Conservation (phyloP, 345 rosid genomes). For the Orychophragmus violaceus region DNA sequence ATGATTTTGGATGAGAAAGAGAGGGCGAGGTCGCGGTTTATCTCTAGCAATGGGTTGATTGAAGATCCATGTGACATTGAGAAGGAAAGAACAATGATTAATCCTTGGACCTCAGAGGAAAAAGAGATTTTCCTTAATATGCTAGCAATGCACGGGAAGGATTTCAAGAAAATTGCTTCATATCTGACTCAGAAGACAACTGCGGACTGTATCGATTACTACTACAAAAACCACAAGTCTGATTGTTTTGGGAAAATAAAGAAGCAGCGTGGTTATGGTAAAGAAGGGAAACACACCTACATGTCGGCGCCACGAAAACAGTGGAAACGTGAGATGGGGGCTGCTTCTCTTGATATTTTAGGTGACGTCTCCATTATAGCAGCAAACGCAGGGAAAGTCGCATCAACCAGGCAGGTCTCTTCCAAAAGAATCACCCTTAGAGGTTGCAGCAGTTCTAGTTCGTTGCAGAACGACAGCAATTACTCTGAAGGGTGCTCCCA, state of each 20-base stretch:
- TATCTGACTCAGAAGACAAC: constrained; percentile 83
- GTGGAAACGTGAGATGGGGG: constrained; percentile 61
- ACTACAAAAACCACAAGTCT: constrained; percentile 96
- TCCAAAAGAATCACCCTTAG: constrained; percentile 43
- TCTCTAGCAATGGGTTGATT: constrained; percentile 70
- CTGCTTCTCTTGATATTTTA: constrained; percentile 69
- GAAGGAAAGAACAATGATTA: constrained; percentile 80
- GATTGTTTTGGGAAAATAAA: constrained; percentile 78
- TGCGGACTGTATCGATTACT: constrained; percentile 94
- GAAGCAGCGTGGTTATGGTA: constrained; percentile 52
- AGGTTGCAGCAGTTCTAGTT: constrained; percentile 40
- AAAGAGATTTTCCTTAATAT: constrained; percentile 67
- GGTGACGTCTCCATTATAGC: constrained; percentile 77
- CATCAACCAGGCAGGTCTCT: constrained; percentile 31
- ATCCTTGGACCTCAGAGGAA: constrained; percentile 87
- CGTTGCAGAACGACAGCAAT: constrained; percentile 36
- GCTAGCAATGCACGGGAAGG: constrained; percentile 70
- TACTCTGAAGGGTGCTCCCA: constrained; percentile 43
- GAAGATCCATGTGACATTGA: constrained; percentile 90
- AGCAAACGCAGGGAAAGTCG: constrained; percentile 50
- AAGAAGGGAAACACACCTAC: constrained; percentile 51
- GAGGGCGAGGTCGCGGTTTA: constrained; percentile 53
- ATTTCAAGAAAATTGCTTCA: constrained; percentile 78
- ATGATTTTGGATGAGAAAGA: constrained; percentile 78
- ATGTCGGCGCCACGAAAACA: constrained; percentile 60